These are phyloP conservation scores for Malassezia cuniculi DNA, from an alignment of 1,284 basidiomycete species.

Conservation along the genomic window DNA sequence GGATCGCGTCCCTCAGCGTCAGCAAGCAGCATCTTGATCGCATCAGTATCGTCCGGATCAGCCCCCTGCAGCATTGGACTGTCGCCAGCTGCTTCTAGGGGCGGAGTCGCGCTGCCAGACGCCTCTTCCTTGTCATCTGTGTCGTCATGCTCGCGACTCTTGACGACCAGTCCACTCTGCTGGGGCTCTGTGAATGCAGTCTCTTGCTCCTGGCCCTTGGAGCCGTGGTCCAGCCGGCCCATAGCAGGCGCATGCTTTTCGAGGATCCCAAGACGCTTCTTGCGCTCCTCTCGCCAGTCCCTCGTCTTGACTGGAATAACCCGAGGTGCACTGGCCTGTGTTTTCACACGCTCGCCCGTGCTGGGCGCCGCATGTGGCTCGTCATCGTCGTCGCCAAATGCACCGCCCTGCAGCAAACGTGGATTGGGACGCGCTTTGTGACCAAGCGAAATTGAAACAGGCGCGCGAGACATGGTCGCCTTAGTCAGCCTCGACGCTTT, in stretches of 20 bases:
- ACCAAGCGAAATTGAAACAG: no score
- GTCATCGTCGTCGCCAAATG: constrained; percentile 3
- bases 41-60: constrained; percentile 16
- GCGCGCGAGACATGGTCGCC: no score
- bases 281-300: constrained; percentile 36
- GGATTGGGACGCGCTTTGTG: no score
- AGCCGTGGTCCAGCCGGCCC: constrained; percentile 21
- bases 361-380: background rate
- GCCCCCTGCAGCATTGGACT: background rate
- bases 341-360: constrained; percentile 2
- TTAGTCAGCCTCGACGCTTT: no score
- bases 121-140: background rate
- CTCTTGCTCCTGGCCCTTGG: constrained; percentile 4
- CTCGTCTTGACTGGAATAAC: constrained; percentile 22
- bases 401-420: background rate
- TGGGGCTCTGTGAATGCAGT: constrained; percentile 15
- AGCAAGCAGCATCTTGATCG: constrained; percentile 21
- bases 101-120: background rate
- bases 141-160: constrained; percentile 6
- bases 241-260: constrained; percentile 15
- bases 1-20: constrained; percentile 4
- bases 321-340: background rate
- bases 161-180: constrained; percentile 22
- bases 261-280: constrained; percentile 21
- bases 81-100: background rate